Base-by-base conservation (phyloP, 768 basidiomycete genomes). In the Gloeophyllum trabeum region DNA sequence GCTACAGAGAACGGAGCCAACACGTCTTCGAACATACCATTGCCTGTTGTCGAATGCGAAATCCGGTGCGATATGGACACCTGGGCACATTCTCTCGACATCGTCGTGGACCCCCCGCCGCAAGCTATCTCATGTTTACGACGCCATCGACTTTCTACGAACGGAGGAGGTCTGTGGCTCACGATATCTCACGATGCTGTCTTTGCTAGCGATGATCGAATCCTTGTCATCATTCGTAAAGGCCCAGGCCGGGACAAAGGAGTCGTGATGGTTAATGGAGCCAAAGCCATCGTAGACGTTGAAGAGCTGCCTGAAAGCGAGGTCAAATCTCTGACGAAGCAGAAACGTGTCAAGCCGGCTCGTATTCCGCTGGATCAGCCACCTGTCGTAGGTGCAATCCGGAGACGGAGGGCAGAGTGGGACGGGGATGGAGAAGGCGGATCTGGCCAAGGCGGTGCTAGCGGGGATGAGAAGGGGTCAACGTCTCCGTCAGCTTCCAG, bases 291-390 rank as follows among this genome's bases (percentile, higher is more conserved):
- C 36, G 82, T 98, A 18, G 94, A 98, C 52, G 71, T 84, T 22
- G 92, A 96, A 55, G 90, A 93, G 43, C 67, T 99, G 16, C 71
- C 81, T 0, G 91, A 94, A 43, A 66, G 72, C 20, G 93, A 98
- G 59, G 76, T 93, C 51, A 90, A 93, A 66, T 61, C 72, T 4
- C 67, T 96, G 34, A 68, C 75, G 54, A 86, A 81, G 60, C 76
- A 78, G 66, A 97, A 93, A 61, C 76, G 94, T 6, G 68, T 90
- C 39, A 89, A 89, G 58, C 88, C 90, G 3, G 64, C 67, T 3
- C 76, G 94, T 24, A 80, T 93, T 40, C 93, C 96, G 3, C 70
- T 99, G 16, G 96, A 99, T 58, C 92, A 93, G 50, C 93, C 92
- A 0, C 88, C 81, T 3, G 87, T 91, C 2, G 62, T 86, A 42